Evolutionary conservation across 345 rosid species (phyloP).

Genomic region (Heritiera fomes): DNA sequence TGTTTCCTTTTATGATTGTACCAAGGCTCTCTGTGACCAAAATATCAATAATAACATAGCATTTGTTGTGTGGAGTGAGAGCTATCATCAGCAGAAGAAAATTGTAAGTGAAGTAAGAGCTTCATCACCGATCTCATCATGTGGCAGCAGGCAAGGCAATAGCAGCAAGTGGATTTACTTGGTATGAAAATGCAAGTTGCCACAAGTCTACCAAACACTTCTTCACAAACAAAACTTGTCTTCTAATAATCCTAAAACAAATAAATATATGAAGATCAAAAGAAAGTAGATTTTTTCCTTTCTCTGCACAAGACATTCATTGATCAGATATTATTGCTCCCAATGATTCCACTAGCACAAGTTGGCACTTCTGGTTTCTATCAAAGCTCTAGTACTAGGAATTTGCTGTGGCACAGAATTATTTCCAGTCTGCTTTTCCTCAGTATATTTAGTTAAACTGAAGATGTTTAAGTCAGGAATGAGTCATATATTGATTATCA

Average conservation of each 20-base stretch:
- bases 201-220: slow-evolving; percentile 73
- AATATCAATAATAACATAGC: too few relatives aligned
- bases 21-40: neutral
- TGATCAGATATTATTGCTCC: neutral
- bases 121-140: slow-evolving; percentile 14
- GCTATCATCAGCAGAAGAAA: neutral
- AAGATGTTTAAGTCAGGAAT: neutral
- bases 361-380: neutral
- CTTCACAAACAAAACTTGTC: slow-evolving; percentile 45
- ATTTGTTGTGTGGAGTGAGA: neutral
- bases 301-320: neutral
- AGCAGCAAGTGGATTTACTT: slow-evolving; percentile 89
- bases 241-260: slow-evolving; percentile 50
- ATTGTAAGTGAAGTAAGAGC: neutral
- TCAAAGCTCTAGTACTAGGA: neutral
- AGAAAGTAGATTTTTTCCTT: neutral
- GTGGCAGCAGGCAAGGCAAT: slow-evolving; percentile 61
- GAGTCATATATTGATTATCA: neutral
- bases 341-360: neutral
- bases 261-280: neutral
- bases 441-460: neutral
- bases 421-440: neutral
- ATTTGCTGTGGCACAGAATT: neutral
- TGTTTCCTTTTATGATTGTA: neutral
- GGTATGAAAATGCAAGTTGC: slow-evolving; percentile 90